Conservation (phyloP, 2,329 filamentous ascomycete species). For the Fusarium heterosporum region DNA sequence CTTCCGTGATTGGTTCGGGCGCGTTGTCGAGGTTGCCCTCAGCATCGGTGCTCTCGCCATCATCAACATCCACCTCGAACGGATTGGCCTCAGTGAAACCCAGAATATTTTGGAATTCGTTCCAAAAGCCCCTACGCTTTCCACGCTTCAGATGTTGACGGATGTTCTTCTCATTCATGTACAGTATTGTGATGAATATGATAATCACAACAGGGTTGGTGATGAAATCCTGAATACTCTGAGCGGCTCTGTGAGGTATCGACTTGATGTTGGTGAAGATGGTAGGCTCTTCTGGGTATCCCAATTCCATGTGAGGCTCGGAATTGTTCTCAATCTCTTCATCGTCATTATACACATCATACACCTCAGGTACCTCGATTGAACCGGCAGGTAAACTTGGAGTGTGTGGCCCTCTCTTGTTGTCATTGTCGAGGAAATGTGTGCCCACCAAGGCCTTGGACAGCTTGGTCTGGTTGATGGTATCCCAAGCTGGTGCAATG, state of each 20-base stretch:
- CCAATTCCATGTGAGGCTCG: conserved; percentile 42
- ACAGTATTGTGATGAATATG: conserved; percentile 56
- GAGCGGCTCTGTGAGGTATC: conserved; percentile 62
- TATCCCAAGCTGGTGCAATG: conserved; percentile 54
- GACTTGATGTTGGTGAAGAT: conserved; percentile 64
- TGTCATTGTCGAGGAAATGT: conserved; percentile 67
- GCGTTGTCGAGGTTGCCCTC: conserved; percentile 22
- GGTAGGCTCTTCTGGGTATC: conserved; percentile 53
- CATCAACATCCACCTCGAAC: conserved; percentile 17
- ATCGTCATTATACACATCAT: conserved; percentile 31
- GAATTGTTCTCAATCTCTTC: conserved; percentile 52
- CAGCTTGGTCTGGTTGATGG: conserved; percentile 60
- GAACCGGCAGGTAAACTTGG: conserved; percentile 54
- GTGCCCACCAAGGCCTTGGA: conserved; percentile 76
- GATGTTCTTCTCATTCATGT: conserved; percentile 61
- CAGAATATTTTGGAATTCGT: conserved; percentile 40
- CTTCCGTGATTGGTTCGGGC: background rate
- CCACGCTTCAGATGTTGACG: conserved; percentile 55
- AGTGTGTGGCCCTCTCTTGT: conserved; percentile 51
- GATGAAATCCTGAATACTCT: conserved; percentile 66
- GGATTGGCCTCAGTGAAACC: conserved; percentile 2
- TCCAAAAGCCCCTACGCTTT: conserved; percentile 47
- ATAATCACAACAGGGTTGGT: conserved; percentile 66
- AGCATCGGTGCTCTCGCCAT: conserved; percentile 33
- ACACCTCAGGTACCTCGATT: conserved; percentile 35